Evolutionary conservation across 148 eudicot species (phyloP), one percentile per base, ranked within the genome.

Genomic region (Silene uniflora): DNA sequence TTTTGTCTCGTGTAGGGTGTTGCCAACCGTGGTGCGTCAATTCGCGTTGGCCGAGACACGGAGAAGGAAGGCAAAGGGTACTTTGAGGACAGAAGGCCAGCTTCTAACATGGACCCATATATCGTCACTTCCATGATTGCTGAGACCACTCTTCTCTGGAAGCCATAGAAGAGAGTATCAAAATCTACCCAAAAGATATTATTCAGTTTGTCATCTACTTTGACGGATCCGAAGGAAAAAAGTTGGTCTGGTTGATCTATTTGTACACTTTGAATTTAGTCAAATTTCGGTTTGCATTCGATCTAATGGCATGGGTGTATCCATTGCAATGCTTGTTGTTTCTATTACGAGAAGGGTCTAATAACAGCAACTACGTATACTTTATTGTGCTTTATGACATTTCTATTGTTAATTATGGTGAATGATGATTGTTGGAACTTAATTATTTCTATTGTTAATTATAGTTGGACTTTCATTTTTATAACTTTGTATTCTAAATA

Each of bases 31-130:
- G 92, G 92, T 32, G 92, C 92, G 10, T 89, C 92, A 18, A 75
- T 89, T 61, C 86, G 90, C 60, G 87, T 89, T n/a, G 92, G 92
- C 14, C 82, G 92, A 14, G 92, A 89, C 69, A 89, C 92, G 0
- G 90, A 89, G 82, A 81, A 84, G 75, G 80, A 84, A 6, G 88
- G 87, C 29, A 87, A 89, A 67, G 92, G 89, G 6, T 88, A 88
- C 73, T 88, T 88, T 63, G 91, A 88, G 78, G 91, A 88, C 79
- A 71, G 91, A 67, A 83, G 91, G 84, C 91, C 91, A 2, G 87
- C 91, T 39, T 88, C 91, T 0, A 88, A 88, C 85, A 88, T 88
- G 91, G 91, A 88, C 72, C 91, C 91, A 1, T 88, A 88, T 12
- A 71, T 85, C 3, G 91, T 88, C 0, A 84, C 88, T 64, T 82